Percentiles rank a stretch among this genome's conserved stretches.
Conservation (phyloP, 805 yeast species). For the Candida boleticola region DNA sequence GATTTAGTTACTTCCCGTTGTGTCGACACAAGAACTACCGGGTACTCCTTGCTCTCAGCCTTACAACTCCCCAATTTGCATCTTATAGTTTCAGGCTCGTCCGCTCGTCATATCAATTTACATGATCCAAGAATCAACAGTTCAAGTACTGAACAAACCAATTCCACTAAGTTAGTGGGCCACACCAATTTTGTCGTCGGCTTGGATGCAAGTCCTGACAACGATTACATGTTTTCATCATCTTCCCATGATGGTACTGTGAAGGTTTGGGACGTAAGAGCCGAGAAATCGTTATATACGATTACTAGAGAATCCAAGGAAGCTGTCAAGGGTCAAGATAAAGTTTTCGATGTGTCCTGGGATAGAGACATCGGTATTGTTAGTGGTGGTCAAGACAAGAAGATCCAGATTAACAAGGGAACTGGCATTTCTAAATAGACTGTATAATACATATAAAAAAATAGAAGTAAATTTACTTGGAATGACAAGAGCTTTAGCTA, state of each 20-base stretch:
- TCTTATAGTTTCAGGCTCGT: conserved; percentile 87
- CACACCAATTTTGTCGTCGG: conserved; percentile 89
- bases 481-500: too few relatives aligned
- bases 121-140: conserved; percentile 84
- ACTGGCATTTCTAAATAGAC: conserved; percentile 22
- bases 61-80: conserved; percentile 64
- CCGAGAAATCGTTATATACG: conserved; percentile 77
- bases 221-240: conserved; percentile 79
- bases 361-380: conserved; percentile 73
- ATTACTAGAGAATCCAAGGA: conserved; percentile 66
- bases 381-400: conserved; percentile 93
- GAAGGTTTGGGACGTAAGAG: conserved; percentile 92
- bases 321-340: conserved; percentile 45
- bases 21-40: conserved; percentile 85
- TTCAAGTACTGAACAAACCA: conserved; percentile 56
- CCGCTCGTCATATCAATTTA: conserved; percentile 93
- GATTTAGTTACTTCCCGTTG: conserved; percentile 84
- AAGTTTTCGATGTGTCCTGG: conserved; percentile 90
- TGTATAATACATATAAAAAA: conserved; percentile 1
- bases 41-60: conserved; percentile 77
- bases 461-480: too few relatives aligned
- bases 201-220: conserved; percentile 70
- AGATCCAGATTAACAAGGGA: conserved; percentile 74
- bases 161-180: conserved; percentile 65
- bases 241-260: conserved; percentile 97